Percentiles rank a stretch among this genome's conserved stretches.
Evolutionary conservation across 2,329 filamentous ascomycete genomes (phyloP).

Genomic region (Monosporascus sp.): DNA sequence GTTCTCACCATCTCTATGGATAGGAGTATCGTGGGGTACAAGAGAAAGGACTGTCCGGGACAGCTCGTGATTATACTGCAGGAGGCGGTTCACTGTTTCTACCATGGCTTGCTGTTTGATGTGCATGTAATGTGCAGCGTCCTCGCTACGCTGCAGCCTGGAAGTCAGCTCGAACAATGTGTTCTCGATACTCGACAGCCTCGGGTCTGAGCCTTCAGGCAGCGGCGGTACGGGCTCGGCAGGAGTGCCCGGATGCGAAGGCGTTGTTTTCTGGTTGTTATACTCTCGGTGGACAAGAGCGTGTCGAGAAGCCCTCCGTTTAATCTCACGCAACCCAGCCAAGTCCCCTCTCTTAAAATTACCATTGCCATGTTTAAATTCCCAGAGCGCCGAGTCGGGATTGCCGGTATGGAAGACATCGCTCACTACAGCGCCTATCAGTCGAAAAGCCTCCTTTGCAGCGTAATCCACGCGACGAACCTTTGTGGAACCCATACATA

Average conservation of each 20-base stretch:
- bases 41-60: conserved; percentile 69
- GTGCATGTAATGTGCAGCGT: conserved; percentile 72
- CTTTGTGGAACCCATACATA: conserved; percentile 99
- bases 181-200: conserved; percentile 73
- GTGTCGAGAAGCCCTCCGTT: conserved; percentile 87
- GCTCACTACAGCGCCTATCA: conserved; percentile 60
- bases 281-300: conserved; percentile 91
- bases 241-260: conserved; percentile 78
- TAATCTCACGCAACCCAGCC: conserved; percentile 87
- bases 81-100: conserved; percentile 67
- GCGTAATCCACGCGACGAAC: conserved; percentile 39
- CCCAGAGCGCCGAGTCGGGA: conserved; percentile 91
- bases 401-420: conserved; percentile 96
- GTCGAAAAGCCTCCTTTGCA: conserved; percentile 6
- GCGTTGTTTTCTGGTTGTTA: conserved; percentile 66
- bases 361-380: conserved; percentile 96
- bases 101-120: conserved; percentile 76
- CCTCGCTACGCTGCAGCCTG: conserved; percentile 76
- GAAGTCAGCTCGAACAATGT: conserved; percentile 73
- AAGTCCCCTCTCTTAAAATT: conserved; percentile 96
- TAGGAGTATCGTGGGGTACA: conserved; percentile 67
- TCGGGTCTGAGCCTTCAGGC: conserved; percentile 70
- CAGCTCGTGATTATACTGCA: conserved; percentile 79
- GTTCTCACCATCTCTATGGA: conserved; percentile 75
- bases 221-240: conserved; percentile 68